phyloP scores from a whole-genome alignment of 257 asterid species.

The Solanum ossicruentum region DNA sequence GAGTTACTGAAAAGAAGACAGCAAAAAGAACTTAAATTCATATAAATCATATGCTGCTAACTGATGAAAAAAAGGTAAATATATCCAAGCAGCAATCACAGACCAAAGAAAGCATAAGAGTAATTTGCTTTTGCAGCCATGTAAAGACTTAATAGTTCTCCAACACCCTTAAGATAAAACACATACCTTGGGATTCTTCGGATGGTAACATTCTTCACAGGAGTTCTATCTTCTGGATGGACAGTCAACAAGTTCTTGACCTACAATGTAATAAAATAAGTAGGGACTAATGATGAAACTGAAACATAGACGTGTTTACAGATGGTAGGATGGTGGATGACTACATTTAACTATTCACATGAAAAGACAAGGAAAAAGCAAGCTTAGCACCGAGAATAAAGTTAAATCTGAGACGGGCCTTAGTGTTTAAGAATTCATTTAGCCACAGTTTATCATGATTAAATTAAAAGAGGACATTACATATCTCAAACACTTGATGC shows the following conservation, averaged over 20 bases:
- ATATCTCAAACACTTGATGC: neutral
- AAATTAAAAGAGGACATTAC: neutral
- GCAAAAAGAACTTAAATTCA: neutral
- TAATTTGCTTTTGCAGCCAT: neutral
- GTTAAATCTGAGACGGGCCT: neutral
- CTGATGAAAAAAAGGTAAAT: neutral
- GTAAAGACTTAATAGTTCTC: neutral
- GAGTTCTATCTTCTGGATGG: slow-evolving; percentile 66
- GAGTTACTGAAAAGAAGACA: neutral
- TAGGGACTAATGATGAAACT: neutral
- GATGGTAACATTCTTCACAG: slow-evolving; percentile 72
- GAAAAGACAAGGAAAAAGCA: neutral
- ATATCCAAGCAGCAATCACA: neutral
- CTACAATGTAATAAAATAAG: slow-evolving; percentile 15
- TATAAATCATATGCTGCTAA: neutral
- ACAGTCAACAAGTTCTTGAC: slow-evolving; percentile 70
- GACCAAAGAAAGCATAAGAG: neutral
- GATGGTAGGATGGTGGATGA: neutral
- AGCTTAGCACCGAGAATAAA: neutral
- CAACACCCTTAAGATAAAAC: neutral
- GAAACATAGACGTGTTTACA: neutral
- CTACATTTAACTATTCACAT: neutral
- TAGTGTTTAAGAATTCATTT: neutral
- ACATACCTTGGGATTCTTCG: slow-evolving; percentile 78
- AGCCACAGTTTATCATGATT: neutral